Conservation (phyloP, 2,329 filamentous ascomycete genomes). For the Raffaelea albimanens region DNA sequence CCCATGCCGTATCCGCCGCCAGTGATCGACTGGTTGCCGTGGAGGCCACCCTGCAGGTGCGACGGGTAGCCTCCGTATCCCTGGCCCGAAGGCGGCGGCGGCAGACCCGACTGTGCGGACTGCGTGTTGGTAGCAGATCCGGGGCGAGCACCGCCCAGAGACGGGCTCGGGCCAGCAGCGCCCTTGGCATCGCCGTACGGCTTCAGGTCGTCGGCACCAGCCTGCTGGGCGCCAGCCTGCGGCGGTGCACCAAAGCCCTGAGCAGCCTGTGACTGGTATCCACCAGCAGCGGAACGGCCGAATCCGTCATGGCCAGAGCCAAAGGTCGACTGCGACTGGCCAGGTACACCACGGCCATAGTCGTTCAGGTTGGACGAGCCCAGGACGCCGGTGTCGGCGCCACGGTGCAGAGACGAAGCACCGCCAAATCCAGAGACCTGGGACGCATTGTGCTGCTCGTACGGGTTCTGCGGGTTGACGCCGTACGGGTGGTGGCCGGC, state of each 20-base stretch:
- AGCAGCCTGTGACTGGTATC: constrained; percentile 44
- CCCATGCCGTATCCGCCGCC: constrained; percentile 45
- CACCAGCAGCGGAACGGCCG: constrained; percentile 36
- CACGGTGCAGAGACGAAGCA: constrained; percentile 37
- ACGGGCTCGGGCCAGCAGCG: constrained; percentile 45
- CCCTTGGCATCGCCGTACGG: constrained; percentile 48
- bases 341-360: constrained; percentile 41
- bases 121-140: constrained; percentile 48
- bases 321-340: constrained; percentile 43
- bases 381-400: constrained; percentile 35
- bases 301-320: constrained; percentile 44
- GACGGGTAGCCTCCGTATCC: constrained; percentile 40
- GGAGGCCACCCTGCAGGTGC: constrained; percentile 42
- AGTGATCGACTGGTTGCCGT: constrained; percentile 35
- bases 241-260: constrained; percentile 43
- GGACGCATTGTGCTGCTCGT: constrained; percentile 45
- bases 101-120: constrained; percentile 43
- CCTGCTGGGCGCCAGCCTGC: constrained; percentile 33
- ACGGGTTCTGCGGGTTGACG: constrained; percentile 20
- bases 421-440: constrained; percentile 45
- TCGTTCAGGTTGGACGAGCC: constrained; percentile 39
- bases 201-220: constrained; percentile 46
- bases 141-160: constrained; percentile 44
- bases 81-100: constrained; percentile 43
- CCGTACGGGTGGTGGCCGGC: constrained; percentile 46